Evolutionary conservation across 1,284 basidiomycete genomes (phyloP), one percentile per base, ranked within the genome.

Genomic region (Ustilago bromivora): DNA sequence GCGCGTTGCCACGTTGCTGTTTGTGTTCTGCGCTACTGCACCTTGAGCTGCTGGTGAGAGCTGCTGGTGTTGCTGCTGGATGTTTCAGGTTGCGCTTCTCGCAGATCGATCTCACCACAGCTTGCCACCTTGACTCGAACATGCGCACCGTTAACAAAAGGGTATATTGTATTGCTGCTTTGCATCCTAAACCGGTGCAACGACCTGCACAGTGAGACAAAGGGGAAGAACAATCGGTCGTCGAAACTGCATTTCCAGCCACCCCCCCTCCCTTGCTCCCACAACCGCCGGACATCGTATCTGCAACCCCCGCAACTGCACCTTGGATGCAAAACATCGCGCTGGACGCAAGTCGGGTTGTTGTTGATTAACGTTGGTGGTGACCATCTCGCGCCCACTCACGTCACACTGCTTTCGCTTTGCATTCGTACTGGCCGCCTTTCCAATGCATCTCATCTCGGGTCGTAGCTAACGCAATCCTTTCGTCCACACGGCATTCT

Each of bases 221-320:
- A 70, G 38, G 0, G 67, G 67, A 19, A 70, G 53, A 15, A 70
- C 49, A 58, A 65, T 70, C 15, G 68, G 68, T 28, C 62, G 53
- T 34, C 28, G 57, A 15, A 70, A 65, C 5, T 65, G 31, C 68
- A 65, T 64, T 17, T 61, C 47, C 6, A 70, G 28, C 57, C 57
- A 70, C 58, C 55, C 23, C 57, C 13, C 6, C 19, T n/a, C 31
- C 40, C 31, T 38, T 11, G 4, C 23, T 23, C n/a, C 43, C 23
- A 65, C 32, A 23, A 15, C 15, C 0, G 66, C 59, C 4, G 68
- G 58, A 61, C 68, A 71, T n/a, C 35, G 41, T 32, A 71, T 17
- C 9, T 71, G 51, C 40, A 65, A 17, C 28, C 56, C 40, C 31
- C 59, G 68, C 58, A 71, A 35, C 43, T 54, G 40, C 17, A 71